Evolutionary conservation across 2,329 filamentous ascomycete species (phyloP), one percentile per base, ranked within the genome.

Genomic region (Thelonectria rubi): DNA sequence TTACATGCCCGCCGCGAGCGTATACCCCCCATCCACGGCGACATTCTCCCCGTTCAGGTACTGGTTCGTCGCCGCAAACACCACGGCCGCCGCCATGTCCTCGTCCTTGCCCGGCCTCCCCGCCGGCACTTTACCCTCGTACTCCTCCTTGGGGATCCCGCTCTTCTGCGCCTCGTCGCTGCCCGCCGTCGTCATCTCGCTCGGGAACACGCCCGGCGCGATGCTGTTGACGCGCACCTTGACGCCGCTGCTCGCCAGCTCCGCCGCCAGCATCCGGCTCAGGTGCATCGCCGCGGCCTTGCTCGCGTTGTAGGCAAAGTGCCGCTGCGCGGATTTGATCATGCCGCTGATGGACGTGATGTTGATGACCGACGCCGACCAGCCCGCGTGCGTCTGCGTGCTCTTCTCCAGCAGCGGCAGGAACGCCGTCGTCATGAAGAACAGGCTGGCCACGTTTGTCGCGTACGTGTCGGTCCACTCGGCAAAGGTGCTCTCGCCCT

Each of bases 391-490:
- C 1, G 58, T 68, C 53, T 81, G 76, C 67, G 70, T 82, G 69
- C 68, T 79, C 20, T 81, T 81, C 71, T 88, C 83, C 52, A 91
- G 80, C 4, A 90, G 78, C 0, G 88, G 87, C 1, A 87, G 83
- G 46, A 91, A 82, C 0, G 86, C 83, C 51, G 88, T 82, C 0
- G 88, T 88, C 51, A 86, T 81, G 66, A 89, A 91, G 79, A 87
- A 91, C 58, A 88, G 81, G 62, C 84, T 86, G 32, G 91, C 86
- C 11, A 94, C 91, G 66, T 96, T 93, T 18, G 91, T 92, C 60
- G 86, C 85, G 80, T 91, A 94, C 0, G 87, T 86, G 42, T 84
- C 77, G n/a, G 83, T 83, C 92, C 91, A 95, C 69, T 90, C 86
- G 34, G 91, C 86, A 58, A 91, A 82, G 0, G 79, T 86, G 3